A percentile compares a stretch with the other conserved stretches of the same genome.
Evolutionary conservation across 164 flowering plant genomes (phyloP).

Genomic region (Chimonanthus salicifolius): DNA sequence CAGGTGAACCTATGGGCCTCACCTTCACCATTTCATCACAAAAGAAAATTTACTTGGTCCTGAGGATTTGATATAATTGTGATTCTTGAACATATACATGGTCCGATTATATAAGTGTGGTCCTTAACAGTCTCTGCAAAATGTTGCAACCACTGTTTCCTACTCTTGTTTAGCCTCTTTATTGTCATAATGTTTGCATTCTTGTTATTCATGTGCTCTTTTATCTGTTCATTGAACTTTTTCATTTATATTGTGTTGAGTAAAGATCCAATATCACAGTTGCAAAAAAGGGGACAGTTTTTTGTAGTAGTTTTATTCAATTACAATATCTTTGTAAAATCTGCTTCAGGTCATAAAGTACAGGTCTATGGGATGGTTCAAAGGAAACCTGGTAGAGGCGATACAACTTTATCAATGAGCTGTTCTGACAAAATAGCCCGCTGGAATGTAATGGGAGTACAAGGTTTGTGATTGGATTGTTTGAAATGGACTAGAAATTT

Average conservation of each 20-base stretch:
- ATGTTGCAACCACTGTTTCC: not conserved
- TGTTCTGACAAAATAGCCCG: constrained; percentile 97
- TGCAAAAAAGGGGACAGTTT: too few species aligned
- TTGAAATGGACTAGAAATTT: not conserved
- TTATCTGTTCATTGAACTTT: not conserved
- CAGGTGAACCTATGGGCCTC: too few species aligned
- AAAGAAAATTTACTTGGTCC: too few species aligned
- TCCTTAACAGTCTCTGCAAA: not conserved
- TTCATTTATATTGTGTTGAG: too few species aligned
- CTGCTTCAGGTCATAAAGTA: constrained; percentile 29
- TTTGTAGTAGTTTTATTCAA: not conserved
- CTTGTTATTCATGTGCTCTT: not conserved
- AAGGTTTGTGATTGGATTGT: constrained; percentile 44
- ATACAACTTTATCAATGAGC: constrained; percentile 84
- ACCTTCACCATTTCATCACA: too few species aligned
- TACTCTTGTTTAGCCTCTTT: not conserved
- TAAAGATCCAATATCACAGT: too few species aligned
- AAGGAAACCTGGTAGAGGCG: constrained; percentile 99
- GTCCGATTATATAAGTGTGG: not conserved
- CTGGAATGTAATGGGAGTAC: constrained; percentile 94
- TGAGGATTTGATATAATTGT: not conserved
- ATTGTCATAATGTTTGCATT: not conserved
- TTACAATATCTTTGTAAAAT: not conserved
- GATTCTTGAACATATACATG: not conserved
- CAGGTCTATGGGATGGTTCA: constrained; percentile 48